Conservation (phyloP, 192 early-diverging fungal genomes). For the Coemansia sp. region DNA sequence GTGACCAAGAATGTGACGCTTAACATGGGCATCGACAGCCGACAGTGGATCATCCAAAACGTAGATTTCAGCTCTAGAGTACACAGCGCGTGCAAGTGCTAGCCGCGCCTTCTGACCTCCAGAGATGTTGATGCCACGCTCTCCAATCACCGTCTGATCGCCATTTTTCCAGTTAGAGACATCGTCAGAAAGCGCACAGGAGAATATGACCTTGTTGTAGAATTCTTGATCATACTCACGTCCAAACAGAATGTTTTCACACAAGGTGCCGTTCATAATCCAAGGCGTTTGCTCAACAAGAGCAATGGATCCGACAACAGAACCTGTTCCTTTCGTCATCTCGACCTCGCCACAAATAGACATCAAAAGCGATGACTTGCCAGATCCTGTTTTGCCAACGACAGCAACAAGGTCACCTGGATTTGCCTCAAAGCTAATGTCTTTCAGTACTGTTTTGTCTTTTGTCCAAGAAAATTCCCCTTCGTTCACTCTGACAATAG, state of each 20-base stretch:
- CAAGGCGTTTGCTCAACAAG: too few species aligned
- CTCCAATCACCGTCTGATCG: too few species aligned
- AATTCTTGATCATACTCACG: too few species aligned
- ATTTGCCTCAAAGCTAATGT: slow-evolving; percentile 56
- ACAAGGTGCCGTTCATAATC: too few species aligned
- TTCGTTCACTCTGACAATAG: slow-evolving; percentile 5
- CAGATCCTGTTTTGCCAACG: slow-evolving; percentile 81
- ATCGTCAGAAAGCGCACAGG: too few species aligned
- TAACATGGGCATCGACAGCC: slow-evolving; percentile 79
- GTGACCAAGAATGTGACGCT: slow-evolving; percentile 67
- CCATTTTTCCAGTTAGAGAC: too few species aligned
- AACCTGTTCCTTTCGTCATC: slow-evolving; percentile 47
- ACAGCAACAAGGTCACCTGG: slow-evolving; percentile 70
- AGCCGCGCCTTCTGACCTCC: too few species aligned
- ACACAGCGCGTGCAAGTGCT: too few species aligned
- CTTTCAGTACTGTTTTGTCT: slow-evolving; percentile 8
- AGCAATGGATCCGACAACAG: too few species aligned
- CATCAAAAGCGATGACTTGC: slow-evolving; percentile 80
- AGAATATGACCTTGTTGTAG: too few species aligned
- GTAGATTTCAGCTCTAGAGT: slow-evolving; percentile 77
- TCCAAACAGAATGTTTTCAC: too few species aligned
- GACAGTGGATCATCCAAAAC: slow-evolving; percentile 85
- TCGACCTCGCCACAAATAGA: slow-evolving; percentile 87
- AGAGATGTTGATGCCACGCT: too few species aligned
- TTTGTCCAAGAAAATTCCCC: slow-evolving; percentile 33